Conservation (phyloP, 345 rosid species). For the Hibiscus syriacus region DNA sequence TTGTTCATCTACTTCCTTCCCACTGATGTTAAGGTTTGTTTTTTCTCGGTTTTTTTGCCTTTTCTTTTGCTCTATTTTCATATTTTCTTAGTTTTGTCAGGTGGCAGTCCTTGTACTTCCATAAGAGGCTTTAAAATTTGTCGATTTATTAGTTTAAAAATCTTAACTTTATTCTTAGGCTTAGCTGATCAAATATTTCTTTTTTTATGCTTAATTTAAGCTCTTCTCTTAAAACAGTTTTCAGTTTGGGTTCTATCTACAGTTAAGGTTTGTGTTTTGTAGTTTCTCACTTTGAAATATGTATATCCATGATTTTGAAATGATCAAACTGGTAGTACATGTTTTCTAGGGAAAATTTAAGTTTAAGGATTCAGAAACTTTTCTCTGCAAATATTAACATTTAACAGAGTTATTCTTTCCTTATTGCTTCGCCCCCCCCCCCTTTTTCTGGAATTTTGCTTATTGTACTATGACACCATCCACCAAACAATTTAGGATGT, state of each 20-base stretch:
- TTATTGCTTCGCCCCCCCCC: too few relatives aligned
- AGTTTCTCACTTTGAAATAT: neutral
- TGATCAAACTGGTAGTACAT: neutral
- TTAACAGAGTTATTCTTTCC: neutral
- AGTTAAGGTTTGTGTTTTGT: neutral
- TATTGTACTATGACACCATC: too few relatives aligned
- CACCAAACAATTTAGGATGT: too few relatives aligned
- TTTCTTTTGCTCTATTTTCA: neutral
- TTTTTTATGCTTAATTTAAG: neutral
- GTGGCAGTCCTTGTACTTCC: neutral
- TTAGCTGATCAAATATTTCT: neutral
- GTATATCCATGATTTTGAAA: neutral
- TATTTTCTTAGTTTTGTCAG: conserved; percentile 1
- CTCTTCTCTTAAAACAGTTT: neutral
- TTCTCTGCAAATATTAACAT: neutral
- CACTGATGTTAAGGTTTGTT: conserved; percentile 61
- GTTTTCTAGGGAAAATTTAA: neutral
- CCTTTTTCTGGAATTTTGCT: too few relatives aligned
- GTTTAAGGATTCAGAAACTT: neutral
- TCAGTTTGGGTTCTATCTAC: neutral
- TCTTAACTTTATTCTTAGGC: neutral
- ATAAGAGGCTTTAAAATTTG: neutral
- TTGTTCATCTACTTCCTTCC: conserved; percentile 72
- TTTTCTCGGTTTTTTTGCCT: neutral
- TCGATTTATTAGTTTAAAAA: neutral